Base-by-base conservation (phyloP, 2,329 filamentous ascomycete species). In the Stylonectria norvegica region DNA sequence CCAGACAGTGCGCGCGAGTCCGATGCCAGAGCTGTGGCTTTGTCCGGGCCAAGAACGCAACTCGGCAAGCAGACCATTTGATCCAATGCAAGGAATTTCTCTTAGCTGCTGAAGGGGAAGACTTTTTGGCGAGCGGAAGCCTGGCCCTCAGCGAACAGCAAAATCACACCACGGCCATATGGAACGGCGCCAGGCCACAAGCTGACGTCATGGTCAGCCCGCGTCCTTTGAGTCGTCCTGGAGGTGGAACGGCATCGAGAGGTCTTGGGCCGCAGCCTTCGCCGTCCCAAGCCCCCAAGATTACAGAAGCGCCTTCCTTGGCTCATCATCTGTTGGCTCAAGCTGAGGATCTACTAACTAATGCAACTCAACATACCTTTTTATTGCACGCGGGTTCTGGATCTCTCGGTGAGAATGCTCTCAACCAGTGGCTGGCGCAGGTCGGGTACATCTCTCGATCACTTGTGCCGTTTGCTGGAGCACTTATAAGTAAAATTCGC, bases 11-110 rank as follows among this genome's bases (percentile, higher is more conserved):
- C 27, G 27, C 14, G 14, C 27, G 27, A 30, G 27, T 30, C 14
- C 27, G 27, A 30, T 30, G 27, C 27, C 27, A 30, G 27, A 30
- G 27, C 27, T 30, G 27, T 15, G 27, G 27, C 27, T 30, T 30
- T 15, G 27, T 30, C 9, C 27, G 27, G 15, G 14, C 27, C 8
- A 30, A 30, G 15, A 30, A 30, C 14, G 27, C 8, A 15, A 30
- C 27, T 14, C 14, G 27, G 27, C 27, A 30, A 30, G 27, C 27
- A 30, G 27, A 30, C 6, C 27, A 30, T 30, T 15, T 30, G 27
- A 30, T 9, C 27, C 27, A 30, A 30, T 30, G 27, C 27, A 30
- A 30, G 27, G 27, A 30, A 9, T 30, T 30, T 30, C 27, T 30
- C 9, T 9, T 14, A 9, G 15, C 27, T 14, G 15, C 27, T 30